These are phyloP conservation scores for Hypericum androsaemum DNA, from an alignment of 345 rosid species.

Conservation along the genomic window DNA sequence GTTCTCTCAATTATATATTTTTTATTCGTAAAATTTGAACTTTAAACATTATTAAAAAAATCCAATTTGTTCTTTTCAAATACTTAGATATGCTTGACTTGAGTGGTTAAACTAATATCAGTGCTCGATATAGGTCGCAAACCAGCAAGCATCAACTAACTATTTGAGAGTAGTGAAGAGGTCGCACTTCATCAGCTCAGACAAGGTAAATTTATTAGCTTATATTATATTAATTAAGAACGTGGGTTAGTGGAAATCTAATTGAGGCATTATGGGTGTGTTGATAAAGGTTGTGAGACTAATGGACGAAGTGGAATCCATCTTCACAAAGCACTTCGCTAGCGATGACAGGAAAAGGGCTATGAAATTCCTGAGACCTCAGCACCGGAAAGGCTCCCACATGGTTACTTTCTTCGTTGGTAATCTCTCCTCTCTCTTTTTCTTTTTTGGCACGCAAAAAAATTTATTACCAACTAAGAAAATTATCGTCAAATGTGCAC, in stretches of 20 bases:
- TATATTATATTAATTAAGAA: too few species aligned
- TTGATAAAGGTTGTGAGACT: slow-evolving; percentile 56
- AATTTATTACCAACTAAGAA: too few species aligned
- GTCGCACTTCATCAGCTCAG: slow-evolving; percentile 83
- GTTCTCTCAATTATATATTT: too few species aligned
- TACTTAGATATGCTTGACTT: too few species aligned
- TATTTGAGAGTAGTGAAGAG: slow-evolving; percentile 80
- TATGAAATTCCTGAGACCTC: slow-evolving; percentile 92
- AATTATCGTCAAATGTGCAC: too few species aligned
- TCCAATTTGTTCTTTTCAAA: too few species aligned
- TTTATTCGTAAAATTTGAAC: too few species aligned
- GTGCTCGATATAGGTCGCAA: slow-evolving; percentile 47
- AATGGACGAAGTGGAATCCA: slow-evolving; percentile 98
- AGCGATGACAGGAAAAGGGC: slow-evolving; percentile 93
- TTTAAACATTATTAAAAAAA: too few species aligned
- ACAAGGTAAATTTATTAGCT: slow-evolving; percentile 43
- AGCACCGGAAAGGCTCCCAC: slow-evolving; percentile 79
- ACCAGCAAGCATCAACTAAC: slow-evolving; percentile 70
- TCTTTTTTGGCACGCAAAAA: too few species aligned
- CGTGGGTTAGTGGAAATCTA: too few species aligned
- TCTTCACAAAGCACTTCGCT: slow-evolving; percentile 93
- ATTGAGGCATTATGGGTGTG: too few species aligned
- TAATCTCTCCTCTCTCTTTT: slow-evolving; percentile 7
- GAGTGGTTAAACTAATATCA: too few species aligned
- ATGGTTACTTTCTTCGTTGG: slow-evolving; percentile 96